Evolutionary conservation across 192 early-diverging fungal species (phyloP), one percentile per base, ranked within the genome.

Genomic region (Podila horticola): DNA sequence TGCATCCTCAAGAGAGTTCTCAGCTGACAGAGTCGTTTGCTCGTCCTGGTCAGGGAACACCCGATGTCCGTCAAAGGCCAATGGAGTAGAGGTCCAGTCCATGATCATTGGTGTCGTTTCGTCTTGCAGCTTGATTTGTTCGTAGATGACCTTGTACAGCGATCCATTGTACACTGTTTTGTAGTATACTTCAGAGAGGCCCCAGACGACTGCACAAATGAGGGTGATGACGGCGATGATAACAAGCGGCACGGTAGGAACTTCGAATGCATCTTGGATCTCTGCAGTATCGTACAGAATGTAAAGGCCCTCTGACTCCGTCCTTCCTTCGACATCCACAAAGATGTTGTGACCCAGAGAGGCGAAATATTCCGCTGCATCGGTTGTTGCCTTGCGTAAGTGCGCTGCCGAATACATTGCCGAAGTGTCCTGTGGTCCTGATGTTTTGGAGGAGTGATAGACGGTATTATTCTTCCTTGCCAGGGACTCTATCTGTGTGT

Each of bases 251-350:
- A 45, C 62, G 36, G 38, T 36, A 45, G 62, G 38, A 45, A 63
- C 62, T 45, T 63, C 62, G 31, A 41, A 63, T 19, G 62, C 62
- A 45, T 41, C 34, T 24, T 63, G 31, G 38, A 63, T 5, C 62
- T 63, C 62, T 6, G 22, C 38, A 63, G 62, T 63, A 22, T 63
- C 62, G 62, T 63, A 63, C 31, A 63, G 62, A 63, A 63, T 63
- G 38, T 63, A 63, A 24, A 63, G 62, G 20, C 34, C 31, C 38
- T 45, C 62, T 26, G 62, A 45, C 31, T 63, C 62, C 12, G 36
- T 48, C 13, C 38, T 48, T 24, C 36, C 38, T 8, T 30, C n/a
- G 34, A 34, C 33, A n/a, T 62, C 12, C 31, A 62, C 31, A 31
- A 36, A 15, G 31, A 34, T 31, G n/a, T 62, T 62, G 60, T 62